Evolutionary conservation across 208 protist species (phyloP).

Genomic region (Borovskyia barvae): DNA sequence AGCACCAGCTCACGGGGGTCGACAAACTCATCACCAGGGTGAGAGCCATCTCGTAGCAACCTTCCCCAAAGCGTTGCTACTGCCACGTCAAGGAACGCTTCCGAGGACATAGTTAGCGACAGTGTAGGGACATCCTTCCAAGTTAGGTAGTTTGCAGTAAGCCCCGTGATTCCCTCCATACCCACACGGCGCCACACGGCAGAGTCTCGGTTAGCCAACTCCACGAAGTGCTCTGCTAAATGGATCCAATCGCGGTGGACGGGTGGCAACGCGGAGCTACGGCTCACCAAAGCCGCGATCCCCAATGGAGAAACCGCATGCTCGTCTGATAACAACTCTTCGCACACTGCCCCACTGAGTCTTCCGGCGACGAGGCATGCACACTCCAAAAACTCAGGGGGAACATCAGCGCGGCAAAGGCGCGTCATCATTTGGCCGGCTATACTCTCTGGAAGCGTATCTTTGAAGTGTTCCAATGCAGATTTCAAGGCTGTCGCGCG

Average conservation of each 20-base stretch:
- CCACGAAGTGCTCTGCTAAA: not conserved
- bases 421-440: conserved; percentile 8
- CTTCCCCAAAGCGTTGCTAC: conserved; percentile 28
- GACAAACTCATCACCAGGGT: not conserved
- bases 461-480: conserved; percentile 10
- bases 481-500: conserved; percentile 6
- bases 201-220: not conserved
- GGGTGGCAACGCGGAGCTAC: not conserved
- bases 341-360: conserved; percentile 6
- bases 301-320: conserved; percentile 10
- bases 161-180: conserved; percentile 27
- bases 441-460: conserved; percentile 1
- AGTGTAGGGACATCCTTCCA: not conserved
- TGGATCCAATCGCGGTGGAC: not conserved
- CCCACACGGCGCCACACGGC: conserved; percentile 16
- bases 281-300: conserved; percentile 19
- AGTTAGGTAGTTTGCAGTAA: conserved; percentile 2
- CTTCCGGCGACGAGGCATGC: conserved; percentile 16
- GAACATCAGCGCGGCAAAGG: conserved; percentile 6
- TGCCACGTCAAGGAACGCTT: conserved; percentile 5
- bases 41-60: conserved; percentile 1
- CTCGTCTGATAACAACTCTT: not conserved
- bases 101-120: not conserved
- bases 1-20: conserved; percentile 8
- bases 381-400: conserved; percentile 27